Conservation (phyloP, 805 yeast species). For the Clavispora santaluciae region DNA sequence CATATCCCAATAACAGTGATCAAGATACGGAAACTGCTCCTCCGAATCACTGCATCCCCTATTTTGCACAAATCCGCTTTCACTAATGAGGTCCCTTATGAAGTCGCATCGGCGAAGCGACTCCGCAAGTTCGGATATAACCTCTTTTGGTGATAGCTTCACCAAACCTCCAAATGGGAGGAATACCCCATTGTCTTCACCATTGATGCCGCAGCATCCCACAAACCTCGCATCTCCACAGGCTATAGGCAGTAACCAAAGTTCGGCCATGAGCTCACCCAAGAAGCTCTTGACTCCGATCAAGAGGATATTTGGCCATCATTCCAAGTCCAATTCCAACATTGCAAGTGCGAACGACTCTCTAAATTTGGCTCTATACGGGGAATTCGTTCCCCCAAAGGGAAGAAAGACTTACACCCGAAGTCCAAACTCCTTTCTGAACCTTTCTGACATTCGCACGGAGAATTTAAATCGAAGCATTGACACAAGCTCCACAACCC, state of each 20-base stretch:
- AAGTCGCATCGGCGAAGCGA: constrained; percentile 16
- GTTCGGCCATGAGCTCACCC: constrained; percentile 22
- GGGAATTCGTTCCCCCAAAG: constrained; percentile 12
- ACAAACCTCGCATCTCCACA: constrained; percentile 10
- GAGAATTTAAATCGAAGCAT: too few species aligned
- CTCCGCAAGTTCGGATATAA: constrained; percentile 13
- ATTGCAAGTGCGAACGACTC: constrained; percentile 6
- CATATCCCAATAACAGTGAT: background rate
- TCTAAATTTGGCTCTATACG: constrained; percentile 7
- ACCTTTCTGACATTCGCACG: constrained; percentile 3
- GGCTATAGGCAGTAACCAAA: constrained; percentile 4
- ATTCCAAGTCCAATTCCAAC: constrained; percentile 8
- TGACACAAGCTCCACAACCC: background rate
- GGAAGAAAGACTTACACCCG: constrained; percentile 3
- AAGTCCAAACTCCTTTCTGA: constrained; percentile 3
- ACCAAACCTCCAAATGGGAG: background rate
- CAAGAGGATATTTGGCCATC: constrained; percentile 25
- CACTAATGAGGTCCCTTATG: constrained; percentile 15
- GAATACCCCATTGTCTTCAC: constrained; percentile 3
- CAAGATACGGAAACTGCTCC: background rate
- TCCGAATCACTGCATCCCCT: background rate
- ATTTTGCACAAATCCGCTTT: background rate
- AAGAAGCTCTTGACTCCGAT: constrained; percentile 36
- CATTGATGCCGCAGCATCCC: constrained; percentile 4
- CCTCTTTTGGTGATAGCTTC: constrained; percentile 2